Evolutionary conservation across 2,329 filamentous ascomycete species (phyloP), one percentile per base, ranked within the genome.

Genomic region (Aspergillus tanneri): DNA sequence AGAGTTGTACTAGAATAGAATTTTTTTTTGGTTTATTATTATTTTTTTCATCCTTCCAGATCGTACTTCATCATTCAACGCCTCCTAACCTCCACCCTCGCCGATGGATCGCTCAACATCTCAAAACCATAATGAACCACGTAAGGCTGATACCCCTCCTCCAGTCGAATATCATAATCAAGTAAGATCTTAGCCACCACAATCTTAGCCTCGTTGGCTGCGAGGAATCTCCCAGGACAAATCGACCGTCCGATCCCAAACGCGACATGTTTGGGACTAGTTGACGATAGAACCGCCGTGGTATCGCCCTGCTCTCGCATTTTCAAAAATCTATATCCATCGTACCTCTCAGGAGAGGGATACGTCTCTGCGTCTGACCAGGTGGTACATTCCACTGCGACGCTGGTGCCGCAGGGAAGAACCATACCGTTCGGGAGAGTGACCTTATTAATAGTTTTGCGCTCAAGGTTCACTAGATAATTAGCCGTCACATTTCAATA

Each of bases 291-390:
- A 8, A 18, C 14, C 7, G 21, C 23, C 38, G n/a, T 18, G 14
- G n/a, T 40, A 18, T 41, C 16, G 7, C 38, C 38, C 4, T 22
- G 11, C 10, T 41, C 21, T 16, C 38, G 38, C 24, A 24, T 22
- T 18, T 18, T 12, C 12, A 41, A 23, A 16, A 41, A 41, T 18
- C 38, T 22, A 24, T 41, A 41, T 14, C 22, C 38, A 23, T 41
- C 38, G 14, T 25, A 41, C 16, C 21, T 25, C 6, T 35, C 28
- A 6, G 58, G 45, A 21, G 59, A 38, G 3, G 39, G 42, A 34
- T 61, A 58, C 7, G 51, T 43, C 9, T 32, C 35, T 16, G 53
- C 9, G 42, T 57, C 55, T 9, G 28, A 42, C 47, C 56, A 56
- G 19, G 40, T 36, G 35, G 37, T 28, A 12, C 27, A 49, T 7